Base-by-base conservation (phyloP, 345 rosid species). In the Raphanus sativus region DNA sequence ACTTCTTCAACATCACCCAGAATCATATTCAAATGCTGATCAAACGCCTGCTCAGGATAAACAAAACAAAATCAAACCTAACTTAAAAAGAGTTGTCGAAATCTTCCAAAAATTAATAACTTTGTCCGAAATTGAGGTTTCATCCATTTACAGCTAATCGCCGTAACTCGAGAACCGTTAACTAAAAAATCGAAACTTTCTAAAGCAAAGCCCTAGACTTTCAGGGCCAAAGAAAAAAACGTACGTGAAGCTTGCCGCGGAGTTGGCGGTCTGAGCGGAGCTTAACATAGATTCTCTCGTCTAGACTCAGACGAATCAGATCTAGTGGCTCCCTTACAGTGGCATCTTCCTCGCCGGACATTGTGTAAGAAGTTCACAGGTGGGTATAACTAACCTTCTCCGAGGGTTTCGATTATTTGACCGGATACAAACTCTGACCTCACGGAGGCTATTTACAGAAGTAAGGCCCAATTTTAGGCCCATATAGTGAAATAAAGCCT, bases 11-110 rank as follows among this genome's bases (percentile, higher is more conserved):
- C 99, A 76, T 96, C 98, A 70, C 98, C 99, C 25, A 96, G 93
- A 79, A 96, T 93, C 99, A 96, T 96, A 80, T 96, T 96, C 73
- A 96, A 84, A 86, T 96, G 99, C 86, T 96, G 98, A 88, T 96
- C 99, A 82, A 93, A 96, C 40, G 99, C 99, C 98, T 96, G 89
- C 50, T 36, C 64, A 4, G 10, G 10, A 34, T 34, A n/a, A 32
- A 6, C 73, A 36, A 71, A 24, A 33, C 34, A 60, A 21, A 55
- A 73, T 30, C 40, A 55, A 73, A 45, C 50, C 32, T 10, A 62
- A 16, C 6, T 15, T 50, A 50, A 50, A 50, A 50, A 50, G 54
- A 45, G 21, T 50, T 21, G 21, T 50, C 55, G 55, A 2, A 48
- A 48, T 5, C 17, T 48, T 48, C 1, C 55, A 50, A 50, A 15